Base-by-base conservation (phyloP, 352 stramenopile species). In the Globisporangium irregulare region DNA sequence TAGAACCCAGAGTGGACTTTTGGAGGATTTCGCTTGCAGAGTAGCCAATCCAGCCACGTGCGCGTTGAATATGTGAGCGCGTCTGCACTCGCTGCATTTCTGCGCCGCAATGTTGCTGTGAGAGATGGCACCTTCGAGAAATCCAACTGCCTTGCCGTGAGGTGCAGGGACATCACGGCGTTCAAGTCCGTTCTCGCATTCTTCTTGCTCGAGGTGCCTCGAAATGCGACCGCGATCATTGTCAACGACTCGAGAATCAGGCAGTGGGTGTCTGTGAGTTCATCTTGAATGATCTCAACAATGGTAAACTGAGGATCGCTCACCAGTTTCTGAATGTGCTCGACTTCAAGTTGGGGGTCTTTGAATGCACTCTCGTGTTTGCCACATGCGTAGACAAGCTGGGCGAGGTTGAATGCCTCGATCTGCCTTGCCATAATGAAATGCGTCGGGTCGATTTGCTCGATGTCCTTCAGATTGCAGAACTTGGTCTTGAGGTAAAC, bases 1-100 rank as follows among this genome's bases (percentile, higher is more conserved):
- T 80, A 83, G 56, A 86, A 86, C 0, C 78, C 78, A 10, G 69
- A 79, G 55, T 83, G 78, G 1, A 86, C 78, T 57, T 73, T 75
- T 3, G 78, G 78, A 18, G 69, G 29, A 50, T 81, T 73, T 22
- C 69, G 67, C 27, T 78, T 81, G 60, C 75, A 82, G 1, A 67
- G 34, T 0, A 82, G 4, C 2, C 71, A 50, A 62, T 82, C 66
- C 20, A 71, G 69, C 20, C 73, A 54, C n/a, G 74, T 76, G 14
- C 71, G 74, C 22, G 50, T 32, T 12, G 54, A 50, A 50, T 65
- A 0, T 57, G 25, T 14, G 18, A 24, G 14, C 6, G 41, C 24
- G 32, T 36, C 25, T 18, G 29, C 29, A 27, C 22, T 58, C 18
- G 10, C 20, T 25, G 46, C 9, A 29, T 48, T 66, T 43, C 24